These are phyloP conservation scores for Amoebophrya sp. DNA, from an alignment of 169 alveolate genomes.

Conservation along the genomic window DNA sequence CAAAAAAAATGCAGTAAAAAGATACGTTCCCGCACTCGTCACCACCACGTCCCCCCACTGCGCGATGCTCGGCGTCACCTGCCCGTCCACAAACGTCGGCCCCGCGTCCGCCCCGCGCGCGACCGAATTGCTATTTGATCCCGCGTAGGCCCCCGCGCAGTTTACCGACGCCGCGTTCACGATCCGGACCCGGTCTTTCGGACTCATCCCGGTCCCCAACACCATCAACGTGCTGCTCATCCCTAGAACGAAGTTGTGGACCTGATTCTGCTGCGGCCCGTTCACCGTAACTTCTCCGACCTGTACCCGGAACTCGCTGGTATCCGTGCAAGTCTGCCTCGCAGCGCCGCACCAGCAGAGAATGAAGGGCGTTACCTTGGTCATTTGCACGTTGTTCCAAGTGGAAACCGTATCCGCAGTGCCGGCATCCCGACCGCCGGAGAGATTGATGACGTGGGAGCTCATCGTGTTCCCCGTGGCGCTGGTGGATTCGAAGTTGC, in stretches of 20 bases:
- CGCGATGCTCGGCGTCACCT: background rate
- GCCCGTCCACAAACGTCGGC: background rate
- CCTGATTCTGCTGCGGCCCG: background rate
- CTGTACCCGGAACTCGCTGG: background rate
- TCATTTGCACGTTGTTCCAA: background rate
- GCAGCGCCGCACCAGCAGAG: constrained; percentile 2
- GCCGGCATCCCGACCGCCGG: background rate
- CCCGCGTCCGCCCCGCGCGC: background rate
- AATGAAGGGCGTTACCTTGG: background rate
- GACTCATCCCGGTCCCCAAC: background rate
- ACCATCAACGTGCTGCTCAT: background rate
- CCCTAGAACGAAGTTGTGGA: background rate
- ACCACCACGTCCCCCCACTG: background rate
- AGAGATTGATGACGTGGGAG: background rate
- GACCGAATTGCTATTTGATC: background rate
- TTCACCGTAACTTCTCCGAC: background rate
- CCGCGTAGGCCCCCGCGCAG: background rate
- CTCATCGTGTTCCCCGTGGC: background rate
- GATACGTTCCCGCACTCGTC: background rate
- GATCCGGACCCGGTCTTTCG: background rate
- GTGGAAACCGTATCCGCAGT: background rate
- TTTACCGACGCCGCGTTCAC: background rate
- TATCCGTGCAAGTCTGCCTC: background rate
- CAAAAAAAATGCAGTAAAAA: too few species aligned
- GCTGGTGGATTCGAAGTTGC: background rate